Conservation (phyloP, 495 filamentous ascomycete genomes). For the Darksidea phi region DNA sequence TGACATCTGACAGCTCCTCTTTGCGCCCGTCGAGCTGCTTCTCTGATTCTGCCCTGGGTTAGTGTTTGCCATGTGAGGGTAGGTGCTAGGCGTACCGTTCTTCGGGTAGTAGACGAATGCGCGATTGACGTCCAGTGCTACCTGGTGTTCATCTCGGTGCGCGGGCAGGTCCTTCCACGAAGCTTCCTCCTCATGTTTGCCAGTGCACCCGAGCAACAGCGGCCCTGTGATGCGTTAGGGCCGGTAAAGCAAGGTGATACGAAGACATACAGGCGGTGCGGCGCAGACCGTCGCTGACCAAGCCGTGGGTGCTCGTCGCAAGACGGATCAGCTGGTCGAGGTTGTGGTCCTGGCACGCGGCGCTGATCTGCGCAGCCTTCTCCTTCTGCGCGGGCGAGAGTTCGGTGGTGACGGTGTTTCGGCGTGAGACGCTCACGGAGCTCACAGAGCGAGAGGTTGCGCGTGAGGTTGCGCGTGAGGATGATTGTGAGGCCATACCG, state of each 20-base stretch:
- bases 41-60: constrained; percentile 48
- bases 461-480: neutral
- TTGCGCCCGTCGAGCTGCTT: constrained; percentile 65
- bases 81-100: constrained; percentile 50
- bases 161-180: constrained; percentile 58
- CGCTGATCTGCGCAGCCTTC: constrained; percentile 55
- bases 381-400: constrained; percentile 21
- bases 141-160: constrained; percentile 84
- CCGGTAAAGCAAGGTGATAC: constrained; percentile 7
- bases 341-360: constrained; percentile 66
- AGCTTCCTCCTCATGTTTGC: constrained; percentile 21
- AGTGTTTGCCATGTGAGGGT: constrained; percentile 35
- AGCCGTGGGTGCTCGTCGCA: constrained; percentile 71
- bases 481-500: constrained; percentile 43
- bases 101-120: constrained; percentile 97
- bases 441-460: constrained; percentile 20
- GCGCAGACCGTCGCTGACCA: constrained; percentile 78
- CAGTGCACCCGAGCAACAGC: constrained; percentile 64
- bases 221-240: constrained; percentile 61
- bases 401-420: neutral
- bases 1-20: constrained; percentile 68
- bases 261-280: constrained; percentile 74
- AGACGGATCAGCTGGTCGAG: constrained; percentile 60
- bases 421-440: constrained; percentile 12
- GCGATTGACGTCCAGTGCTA: constrained; percentile 85